Evolutionary conservation across 1,284 basidiomycete species (phyloP).

Genomic region (Ustilago sp.): DNA sequence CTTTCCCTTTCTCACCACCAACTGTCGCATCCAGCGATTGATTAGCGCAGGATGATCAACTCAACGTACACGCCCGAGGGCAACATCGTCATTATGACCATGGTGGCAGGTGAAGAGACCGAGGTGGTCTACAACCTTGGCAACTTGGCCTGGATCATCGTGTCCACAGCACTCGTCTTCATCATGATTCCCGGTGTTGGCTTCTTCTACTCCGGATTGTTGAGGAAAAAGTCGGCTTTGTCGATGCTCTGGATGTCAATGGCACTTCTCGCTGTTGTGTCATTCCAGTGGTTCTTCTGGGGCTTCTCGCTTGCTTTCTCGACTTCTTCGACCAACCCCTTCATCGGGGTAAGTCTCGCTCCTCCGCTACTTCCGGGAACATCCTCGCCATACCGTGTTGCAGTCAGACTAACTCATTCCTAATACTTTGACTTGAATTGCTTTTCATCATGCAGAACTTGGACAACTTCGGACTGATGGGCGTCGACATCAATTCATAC

Average conservation of each 20-base stretch:
- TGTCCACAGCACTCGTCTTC: constrained; percentile 76
- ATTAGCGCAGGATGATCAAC: constrained; percentile 42
- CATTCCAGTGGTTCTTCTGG: constrained; percentile 75
- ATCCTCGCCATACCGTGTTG: too few relatives aligned
- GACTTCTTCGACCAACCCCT: constrained; percentile 66
- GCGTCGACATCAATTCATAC: constrained; percentile 82
- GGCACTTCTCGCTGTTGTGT: constrained; percentile 80
- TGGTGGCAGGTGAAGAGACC: constrained; percentile 19
- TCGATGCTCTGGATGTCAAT: constrained; percentile 90
- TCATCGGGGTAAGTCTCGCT: constrained; percentile 71
- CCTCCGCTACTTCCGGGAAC: not conserved
- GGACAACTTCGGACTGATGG: constrained; percentile 83
- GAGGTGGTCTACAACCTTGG: constrained; percentile 70
- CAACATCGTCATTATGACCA: constrained; percentile 30
- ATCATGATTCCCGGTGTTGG: constrained; percentile 82
- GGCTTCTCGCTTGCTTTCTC: constrained; percentile 71
- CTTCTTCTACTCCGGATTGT: constrained; percentile 86
- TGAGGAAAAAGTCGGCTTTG: constrained; percentile 88
- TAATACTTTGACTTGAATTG: not conserved
- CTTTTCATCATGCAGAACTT: constrained; percentile 70
- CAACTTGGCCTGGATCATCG: constrained; percentile 73
- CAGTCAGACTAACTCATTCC: too few relatives aligned
- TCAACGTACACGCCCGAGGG: constrained; percentile 39
- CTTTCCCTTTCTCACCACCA: not conserved
- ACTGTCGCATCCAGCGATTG: not conserved